These are phyloP conservation scores for Hypholoma sublateritium DNA, from an alignment of 768 basidiomycete species.

Conservation along the genomic window DNA sequence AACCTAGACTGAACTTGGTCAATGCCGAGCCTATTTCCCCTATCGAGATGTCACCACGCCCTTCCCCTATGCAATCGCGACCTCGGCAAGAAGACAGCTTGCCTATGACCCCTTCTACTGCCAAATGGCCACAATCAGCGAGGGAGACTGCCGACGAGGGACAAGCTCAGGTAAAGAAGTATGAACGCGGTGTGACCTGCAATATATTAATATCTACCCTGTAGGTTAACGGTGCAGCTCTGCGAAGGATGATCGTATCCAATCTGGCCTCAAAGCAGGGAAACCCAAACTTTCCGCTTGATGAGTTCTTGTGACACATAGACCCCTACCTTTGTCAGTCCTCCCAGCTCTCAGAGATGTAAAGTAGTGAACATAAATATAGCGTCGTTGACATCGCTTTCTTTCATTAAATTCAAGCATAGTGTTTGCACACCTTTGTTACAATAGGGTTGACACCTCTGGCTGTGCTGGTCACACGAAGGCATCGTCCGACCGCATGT, in stretches of 20 bases:
- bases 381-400: too few relatives aligned
- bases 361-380: not conserved
- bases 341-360: not conserved
- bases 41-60: not conserved
- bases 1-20: not conserved
- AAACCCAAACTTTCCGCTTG: slow-evolving; percentile 10
- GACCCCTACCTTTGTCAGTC: not conserved
- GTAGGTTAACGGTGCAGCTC: slow-evolving; percentile 28
- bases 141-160: slow-evolving; percentile 3
- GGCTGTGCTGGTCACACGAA: too few relatives aligned
- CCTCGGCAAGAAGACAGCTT: slow-evolving; percentile 1
- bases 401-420: too few relatives aligned
- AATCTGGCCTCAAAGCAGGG: slow-evolving; percentile 24
- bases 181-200: not conserved
- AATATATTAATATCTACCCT: not conserved
- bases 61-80: not conserved
- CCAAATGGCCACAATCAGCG: slow-evolving; percentile 20
- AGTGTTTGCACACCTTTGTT: too few relatives aligned
- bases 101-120: slow-evolving; percentile 15
- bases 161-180: slow-evolving; percentile 9
- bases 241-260: slow-evolving; percentile 37
- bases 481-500: too few relatives aligned
- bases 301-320: slow-evolving; percentile 12
- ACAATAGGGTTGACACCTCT: too few relatives aligned
- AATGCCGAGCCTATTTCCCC: not conserved